A percentile compares a stretch with the other conserved stretches of the same genome.
phyloP scores from a whole-genome alignment of 345 rosid species.

The Populus davidiana region DNA sequence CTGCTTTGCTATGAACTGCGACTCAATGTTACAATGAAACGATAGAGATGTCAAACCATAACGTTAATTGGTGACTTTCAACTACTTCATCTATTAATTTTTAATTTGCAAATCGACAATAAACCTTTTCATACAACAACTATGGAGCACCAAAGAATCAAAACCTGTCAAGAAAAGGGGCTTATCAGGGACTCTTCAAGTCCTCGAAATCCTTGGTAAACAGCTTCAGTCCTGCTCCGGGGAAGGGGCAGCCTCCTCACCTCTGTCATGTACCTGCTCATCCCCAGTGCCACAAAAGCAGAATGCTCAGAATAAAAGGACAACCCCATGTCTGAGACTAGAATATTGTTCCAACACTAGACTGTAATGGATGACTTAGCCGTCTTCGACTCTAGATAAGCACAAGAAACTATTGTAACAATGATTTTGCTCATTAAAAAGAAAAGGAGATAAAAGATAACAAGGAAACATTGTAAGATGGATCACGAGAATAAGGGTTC shows the following conservation, averaged over 20 bases:
- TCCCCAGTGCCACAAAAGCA: constrained; percentile 4
- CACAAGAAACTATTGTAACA: no score
- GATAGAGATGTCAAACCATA: neutral
- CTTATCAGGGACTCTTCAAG: constrained; percentile 83
- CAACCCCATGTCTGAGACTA: neutral
- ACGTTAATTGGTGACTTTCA: constrained; percentile 1
- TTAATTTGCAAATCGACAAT: constrained; percentile 9
- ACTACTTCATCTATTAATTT: neutral
- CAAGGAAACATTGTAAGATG: no score
- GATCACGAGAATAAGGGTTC: neutral
- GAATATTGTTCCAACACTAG: neutral
- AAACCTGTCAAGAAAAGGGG: constrained; percentile 48
- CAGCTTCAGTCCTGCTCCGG: constrained; percentile 63
- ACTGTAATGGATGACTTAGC: neutral
- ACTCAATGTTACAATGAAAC: neutral
- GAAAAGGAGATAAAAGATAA: neutral
- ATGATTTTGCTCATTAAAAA: no score
- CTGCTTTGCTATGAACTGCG: neutral
- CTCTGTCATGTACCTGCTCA: constrained; percentile 86
- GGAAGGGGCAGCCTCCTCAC: constrained; percentile 81
- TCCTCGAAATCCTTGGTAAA: constrained; percentile 76
- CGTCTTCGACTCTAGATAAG: neutral
- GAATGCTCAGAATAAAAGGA: neutral
- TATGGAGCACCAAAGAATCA: constrained; percentile 23
- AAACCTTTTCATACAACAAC: constrained; percentile 6